Evolutionary conservation across 2,329 filamentous ascomycete species (phyloP), one percentile per base, ranked within the genome.

Genomic region (Penicillium griseofulvum): DNA sequence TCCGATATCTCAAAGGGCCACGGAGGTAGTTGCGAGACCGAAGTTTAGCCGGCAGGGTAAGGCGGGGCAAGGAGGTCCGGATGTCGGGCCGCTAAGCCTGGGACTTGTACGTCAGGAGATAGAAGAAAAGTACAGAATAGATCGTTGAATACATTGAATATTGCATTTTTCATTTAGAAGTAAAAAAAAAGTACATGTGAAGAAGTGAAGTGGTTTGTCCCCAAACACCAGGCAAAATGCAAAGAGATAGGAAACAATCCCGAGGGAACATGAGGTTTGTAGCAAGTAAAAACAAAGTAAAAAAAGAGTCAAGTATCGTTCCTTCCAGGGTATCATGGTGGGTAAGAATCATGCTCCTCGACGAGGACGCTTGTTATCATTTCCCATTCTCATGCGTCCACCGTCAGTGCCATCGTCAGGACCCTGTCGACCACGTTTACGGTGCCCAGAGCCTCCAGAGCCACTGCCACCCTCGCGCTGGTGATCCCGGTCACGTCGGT

Each of bases 301-400:
- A 48, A 56, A 50, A 56, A 60, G 51, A 58, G 41, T 37, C 47
- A 39, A 38, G 37, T 46, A 37, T 50, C 24, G 31, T 51, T 39
- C 45, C 31, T n/a, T 37, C 31, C 22, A 28, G 39, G 47, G 34
- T 36, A 52, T 42, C 42, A 42, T 26, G 19, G 52, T 17, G 33
- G 19, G 19, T 34, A n/a, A 19, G n/a, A 37, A 49, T 71, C 59
- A 75, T 26, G 62, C 63, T 46, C 75, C 75, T 49, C 75, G 70
- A 54, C 75, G 72, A 43, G 71, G 66, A 41, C 75, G 71, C 60
- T 77, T 77, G 57, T 63, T 75, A 14, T 77, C 75, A 52, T 68
- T 68, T 14, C 72, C 70, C 59, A 69, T 70, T n/a, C 75, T 65
- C 53, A 66, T 68, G n/a, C 74, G 67, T 42, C 60, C 59, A 46